These are phyloP conservation scores for Clitopilus passeckerianus DNA, from an alignment of 768 basidiomycete genomes.

Conservation along the genomic window DNA sequence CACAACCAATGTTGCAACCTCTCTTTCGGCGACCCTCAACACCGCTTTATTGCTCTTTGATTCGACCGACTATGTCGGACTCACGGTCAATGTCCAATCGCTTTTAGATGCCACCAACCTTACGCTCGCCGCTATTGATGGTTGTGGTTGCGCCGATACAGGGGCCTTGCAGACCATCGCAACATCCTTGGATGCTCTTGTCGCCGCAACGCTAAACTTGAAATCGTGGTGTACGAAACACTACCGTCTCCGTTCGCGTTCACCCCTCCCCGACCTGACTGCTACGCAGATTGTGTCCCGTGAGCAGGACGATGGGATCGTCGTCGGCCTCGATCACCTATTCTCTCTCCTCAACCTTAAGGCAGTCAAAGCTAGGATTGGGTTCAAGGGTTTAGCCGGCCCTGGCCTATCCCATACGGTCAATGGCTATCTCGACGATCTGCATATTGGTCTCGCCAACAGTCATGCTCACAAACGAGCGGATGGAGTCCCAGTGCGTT, in stretches of 20 bases:
- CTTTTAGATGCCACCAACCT: neutral
- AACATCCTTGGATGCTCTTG: neutral
- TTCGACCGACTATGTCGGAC: neutral
- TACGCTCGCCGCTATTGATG: neutral
- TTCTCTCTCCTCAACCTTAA: conserved; percentile 2
- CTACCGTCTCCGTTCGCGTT: no score
- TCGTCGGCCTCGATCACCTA: conserved; percentile 5
- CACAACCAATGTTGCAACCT: neutral
- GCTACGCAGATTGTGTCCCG: no score
- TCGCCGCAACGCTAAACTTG: neutral
- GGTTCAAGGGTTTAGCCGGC: conserved; percentile 1
- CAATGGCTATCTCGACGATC: conserved; percentile 3
- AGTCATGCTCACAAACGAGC: neutral
- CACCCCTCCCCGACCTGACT: no score
- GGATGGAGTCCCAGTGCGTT: neutral
- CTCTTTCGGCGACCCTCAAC: neutral
- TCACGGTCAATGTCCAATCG: neutral
- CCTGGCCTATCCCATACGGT: neutral
- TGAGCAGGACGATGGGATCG: neutral
- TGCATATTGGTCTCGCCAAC: conserved; percentile 6
- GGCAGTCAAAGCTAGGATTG: conserved; percentile 5
- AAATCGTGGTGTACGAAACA: neutral
- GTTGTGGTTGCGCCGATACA: neutral
- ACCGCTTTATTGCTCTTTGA: neutral
- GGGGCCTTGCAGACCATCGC: neutral